phyloP scores from a whole-genome alignment of 805 yeast species.

The Lachancea cidri region DNA sequence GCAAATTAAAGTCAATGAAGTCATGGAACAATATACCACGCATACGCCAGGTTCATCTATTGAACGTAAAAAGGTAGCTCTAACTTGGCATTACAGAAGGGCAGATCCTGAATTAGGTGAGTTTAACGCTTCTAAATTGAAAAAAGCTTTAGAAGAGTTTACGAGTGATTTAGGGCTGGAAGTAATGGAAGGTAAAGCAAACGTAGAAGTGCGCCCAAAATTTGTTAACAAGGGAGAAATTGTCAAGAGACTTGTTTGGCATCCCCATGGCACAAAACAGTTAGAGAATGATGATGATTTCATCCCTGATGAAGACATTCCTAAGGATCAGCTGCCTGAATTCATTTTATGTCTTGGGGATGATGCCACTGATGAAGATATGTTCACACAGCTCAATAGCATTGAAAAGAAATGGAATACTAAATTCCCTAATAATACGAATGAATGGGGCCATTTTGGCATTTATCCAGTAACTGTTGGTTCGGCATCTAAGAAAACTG shows the following conservation, averaged over 20 bases:
- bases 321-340: constrained; percentile 58
- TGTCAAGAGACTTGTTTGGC: constrained; percentile 69
- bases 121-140: constrained; percentile 74
- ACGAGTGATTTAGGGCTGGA: constrained; percentile 79
- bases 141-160: constrained; percentile 53
- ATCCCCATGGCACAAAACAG: constrained; percentile 55
- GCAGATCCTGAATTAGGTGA: constrained; percentile 91
- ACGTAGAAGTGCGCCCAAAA: constrained; percentile 93
- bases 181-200: constrained; percentile 96
- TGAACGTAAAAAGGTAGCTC: constrained; percentile 86
- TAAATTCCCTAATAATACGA: constrained; percentile 35
- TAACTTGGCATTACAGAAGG: constrained; percentile 96
- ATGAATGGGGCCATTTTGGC: constrained; percentile 51
- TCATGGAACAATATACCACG: constrained; percentile 71
- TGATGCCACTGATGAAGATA: constrained; percentile 95
- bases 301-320: constrained; percentile 29
- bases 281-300: constrained; percentile 33
- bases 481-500: constrained; percentile 80
- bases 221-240: constrained; percentile 97
- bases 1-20: constrained; percentile 77
- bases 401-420: constrained; percentile 45
- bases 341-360: constrained; percentile 91
- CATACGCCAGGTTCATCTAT: constrained; percentile 86
- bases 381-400: constrained; percentile 74
- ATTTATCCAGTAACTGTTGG: constrained; percentile 88